Conservation (phyloP, 371 early-diverging fungal species). For the Mucor piriformis region DNA sequence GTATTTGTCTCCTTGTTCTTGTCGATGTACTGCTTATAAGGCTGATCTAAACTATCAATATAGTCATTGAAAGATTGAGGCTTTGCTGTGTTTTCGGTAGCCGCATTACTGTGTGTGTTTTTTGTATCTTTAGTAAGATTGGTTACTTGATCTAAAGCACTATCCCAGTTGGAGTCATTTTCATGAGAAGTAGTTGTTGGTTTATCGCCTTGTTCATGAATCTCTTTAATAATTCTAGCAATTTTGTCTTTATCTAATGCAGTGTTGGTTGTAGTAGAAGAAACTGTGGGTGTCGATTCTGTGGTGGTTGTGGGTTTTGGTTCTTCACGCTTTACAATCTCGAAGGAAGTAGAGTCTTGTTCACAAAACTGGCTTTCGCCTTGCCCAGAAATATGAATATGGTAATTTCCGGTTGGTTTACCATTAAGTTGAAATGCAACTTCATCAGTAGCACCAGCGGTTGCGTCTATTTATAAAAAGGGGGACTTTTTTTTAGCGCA, state of each 20-base stretch:
- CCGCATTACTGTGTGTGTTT: slow-evolving; percentile 1
- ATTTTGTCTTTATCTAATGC: slow-evolving; percentile 10
- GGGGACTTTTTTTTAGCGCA: background rate
- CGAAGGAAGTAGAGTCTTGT: slow-evolving; percentile 30
- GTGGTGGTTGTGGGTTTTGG: background rate
- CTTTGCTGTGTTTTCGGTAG: background rate
- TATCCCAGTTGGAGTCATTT: slow-evolving; percentile 20
- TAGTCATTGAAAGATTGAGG: slow-evolving; percentile 6
- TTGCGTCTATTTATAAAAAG: slow-evolving; percentile 28
- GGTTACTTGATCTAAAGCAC: slow-evolving; percentile 20
- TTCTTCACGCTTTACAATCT: slow-evolving; percentile 21
- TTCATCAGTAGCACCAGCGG: slow-evolving; percentile 32
- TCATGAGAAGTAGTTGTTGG: background rate
- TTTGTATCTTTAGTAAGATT: slow-evolving; percentile 7
- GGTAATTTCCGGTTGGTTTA: slow-evolving; percentile 28
- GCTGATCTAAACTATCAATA: slow-evolving; percentile 32
- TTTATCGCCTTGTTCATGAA: background rate
- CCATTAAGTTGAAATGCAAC: slow-evolving; percentile 30
- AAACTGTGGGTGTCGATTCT: background rate
- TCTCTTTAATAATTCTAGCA: slow-evolving; percentile 13
- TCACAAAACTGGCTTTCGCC: slow-evolving; percentile 24
- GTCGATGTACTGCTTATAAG: slow-evolving; percentile 29
- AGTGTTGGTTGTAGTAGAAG: background rate
- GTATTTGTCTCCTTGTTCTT: slow-evolving; percentile 37
- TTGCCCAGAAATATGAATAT: slow-evolving; percentile 35